These are phyloP conservation scores for Blastomyces parvus DNA, from an alignment of 2,329 filamentous ascomycete species.

Conservation along the genomic window DNA sequence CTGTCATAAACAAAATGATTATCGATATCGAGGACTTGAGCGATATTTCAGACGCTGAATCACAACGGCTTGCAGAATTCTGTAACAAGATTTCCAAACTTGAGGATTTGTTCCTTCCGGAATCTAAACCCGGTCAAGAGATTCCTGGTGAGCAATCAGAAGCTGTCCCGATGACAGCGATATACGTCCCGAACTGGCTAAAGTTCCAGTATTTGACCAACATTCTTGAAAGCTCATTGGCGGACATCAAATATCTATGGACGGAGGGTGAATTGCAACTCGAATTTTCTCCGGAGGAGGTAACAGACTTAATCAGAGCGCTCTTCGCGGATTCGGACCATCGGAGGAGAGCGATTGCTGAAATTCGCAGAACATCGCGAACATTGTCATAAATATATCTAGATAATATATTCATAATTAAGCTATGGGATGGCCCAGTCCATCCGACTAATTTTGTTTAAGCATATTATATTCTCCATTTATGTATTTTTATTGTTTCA, in stretches of 20 bases:
- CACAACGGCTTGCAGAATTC: constrained; percentile 48
- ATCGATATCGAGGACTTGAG: constrained; percentile 53
- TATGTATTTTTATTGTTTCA: constrained; percentile 1
- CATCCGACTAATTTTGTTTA: neutral
- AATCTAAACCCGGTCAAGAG: constrained; percentile 20
- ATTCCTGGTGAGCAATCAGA: constrained; percentile 7
- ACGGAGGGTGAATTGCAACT: constrained; percentile 53
- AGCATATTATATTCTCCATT: constrained; percentile 3
- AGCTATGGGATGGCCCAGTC: neutral
- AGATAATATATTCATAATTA: neutral
- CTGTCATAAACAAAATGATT: constrained; percentile 51
- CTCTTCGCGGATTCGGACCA: constrained; percentile 55
- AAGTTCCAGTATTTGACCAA: constrained; percentile 56
- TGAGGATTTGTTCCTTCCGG: constrained; percentile 48
- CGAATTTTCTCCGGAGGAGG: constrained; percentile 53
- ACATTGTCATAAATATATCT: constrained; percentile 11
- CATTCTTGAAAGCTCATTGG: constrained; percentile 53
- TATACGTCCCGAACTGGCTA: constrained; percentile 55
- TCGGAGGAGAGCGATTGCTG: constrained; percentile 48
- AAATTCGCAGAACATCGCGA: constrained; percentile 39
- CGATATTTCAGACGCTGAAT: constrained; percentile 56
- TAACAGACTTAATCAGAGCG: constrained; percentile 54
- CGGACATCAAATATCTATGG: constrained; percentile 58
- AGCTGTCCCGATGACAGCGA: constrained; percentile 45
- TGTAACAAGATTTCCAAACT: constrained; percentile 48